Evolutionary conservation across 805 yeast genomes (phyloP).

Genomic region (Candida awuae): DNA sequence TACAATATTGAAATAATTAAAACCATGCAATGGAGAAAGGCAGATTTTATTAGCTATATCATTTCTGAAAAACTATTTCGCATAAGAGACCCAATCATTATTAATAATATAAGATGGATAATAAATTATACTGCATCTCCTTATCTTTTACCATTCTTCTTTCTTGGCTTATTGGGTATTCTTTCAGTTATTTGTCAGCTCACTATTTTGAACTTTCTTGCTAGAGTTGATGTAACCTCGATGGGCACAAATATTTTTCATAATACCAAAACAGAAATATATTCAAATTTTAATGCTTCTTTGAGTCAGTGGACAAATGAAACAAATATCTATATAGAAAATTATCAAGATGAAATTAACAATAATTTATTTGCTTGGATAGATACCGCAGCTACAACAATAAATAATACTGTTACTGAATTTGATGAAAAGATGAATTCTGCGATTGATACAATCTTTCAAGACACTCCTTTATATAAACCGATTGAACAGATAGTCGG

Average conservation of each 20-base stretch:
- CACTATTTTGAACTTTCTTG: slow-evolving; percentile 29
- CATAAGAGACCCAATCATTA: slow-evolving; percentile 12
- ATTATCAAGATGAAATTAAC: slow-evolving; percentile 49
- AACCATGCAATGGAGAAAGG: slow-evolving; percentile 20
- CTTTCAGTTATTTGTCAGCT: slow-evolving; percentile 47
- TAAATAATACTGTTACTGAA: slow-evolving; percentile 52
- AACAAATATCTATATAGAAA: slow-evolving; percentile 47
- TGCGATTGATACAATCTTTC: slow-evolving; percentile 53
- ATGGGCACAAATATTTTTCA: slow-evolving; percentile 8
- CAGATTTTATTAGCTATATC: slow-evolving; percentile 14
- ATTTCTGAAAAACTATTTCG: slow-evolving; percentile 13
- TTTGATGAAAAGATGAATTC: slow-evolving; percentile 54
- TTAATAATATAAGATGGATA: slow-evolving; percentile 33
- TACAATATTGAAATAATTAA: slow-evolving; percentile 23
- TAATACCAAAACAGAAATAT: slow-evolving; percentile 12
- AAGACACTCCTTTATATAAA: slow-evolving; percentile 53
- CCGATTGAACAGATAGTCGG: slow-evolving; percentile 64
- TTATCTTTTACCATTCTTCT: slow-evolving; percentile 41
- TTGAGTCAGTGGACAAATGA: slow-evolving; percentile 42
- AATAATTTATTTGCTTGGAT: slow-evolving; percentile 60
- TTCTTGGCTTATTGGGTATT: slow-evolving; percentile 52
- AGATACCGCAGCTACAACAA: slow-evolving; percentile 42
- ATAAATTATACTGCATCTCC: slow-evolving; percentile 45
- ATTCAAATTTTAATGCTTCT: slow-evolving; percentile 25
- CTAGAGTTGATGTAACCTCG: slow-evolving; percentile 3